These are phyloP conservation scores for Ophiostoma ulmi DNA, from an alignment of 2,329 filamentous ascomycete species.

Conservation along the genomic window DNA sequence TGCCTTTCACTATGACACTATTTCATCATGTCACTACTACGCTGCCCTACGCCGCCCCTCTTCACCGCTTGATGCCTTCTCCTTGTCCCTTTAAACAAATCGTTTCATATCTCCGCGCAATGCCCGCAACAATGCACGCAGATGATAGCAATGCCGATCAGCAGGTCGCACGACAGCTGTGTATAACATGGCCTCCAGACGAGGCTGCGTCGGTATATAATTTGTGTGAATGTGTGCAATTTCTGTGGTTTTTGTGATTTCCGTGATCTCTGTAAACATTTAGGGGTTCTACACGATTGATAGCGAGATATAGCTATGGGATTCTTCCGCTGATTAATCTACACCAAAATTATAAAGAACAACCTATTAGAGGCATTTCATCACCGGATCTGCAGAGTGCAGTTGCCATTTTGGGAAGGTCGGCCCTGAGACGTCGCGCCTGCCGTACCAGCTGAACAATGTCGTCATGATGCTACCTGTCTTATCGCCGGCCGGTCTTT, in stretches of 20 bases:
- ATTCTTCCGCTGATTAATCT: not conserved
- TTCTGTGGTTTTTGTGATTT: not conserved
- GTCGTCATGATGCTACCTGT: constrained; percentile 13
- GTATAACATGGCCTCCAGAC: not conserved
- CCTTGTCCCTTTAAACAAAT: not conserved
- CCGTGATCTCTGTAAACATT: not conserved
- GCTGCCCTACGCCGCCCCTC: not conserved
- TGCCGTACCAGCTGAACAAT: constrained; percentile 12
- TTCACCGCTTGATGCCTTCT: not conserved
- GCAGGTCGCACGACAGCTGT: not conserved
- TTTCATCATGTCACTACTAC: not conserved
- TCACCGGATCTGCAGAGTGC: not conserved
- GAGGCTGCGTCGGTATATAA: not conserved
- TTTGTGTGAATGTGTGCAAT: not conserved
- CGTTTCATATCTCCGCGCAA: not conserved
- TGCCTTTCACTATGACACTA: not conserved
- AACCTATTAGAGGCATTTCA: not conserved
- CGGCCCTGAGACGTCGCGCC: not conserved
- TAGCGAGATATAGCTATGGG: no score
- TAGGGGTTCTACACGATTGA: not conserved
- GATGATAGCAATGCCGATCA: not conserved
- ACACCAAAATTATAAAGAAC: not conserved
- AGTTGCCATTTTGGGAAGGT: not conserved
- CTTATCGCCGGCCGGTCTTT: constrained; percentile 13
- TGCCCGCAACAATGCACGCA: constrained; percentile 12